A percentile compares a stretch with the other conserved stretches of the same genome.
Evolutionary conservation across 306 rosid species (phyloP).

Genomic region (Lathyrus sativus): DNA sequence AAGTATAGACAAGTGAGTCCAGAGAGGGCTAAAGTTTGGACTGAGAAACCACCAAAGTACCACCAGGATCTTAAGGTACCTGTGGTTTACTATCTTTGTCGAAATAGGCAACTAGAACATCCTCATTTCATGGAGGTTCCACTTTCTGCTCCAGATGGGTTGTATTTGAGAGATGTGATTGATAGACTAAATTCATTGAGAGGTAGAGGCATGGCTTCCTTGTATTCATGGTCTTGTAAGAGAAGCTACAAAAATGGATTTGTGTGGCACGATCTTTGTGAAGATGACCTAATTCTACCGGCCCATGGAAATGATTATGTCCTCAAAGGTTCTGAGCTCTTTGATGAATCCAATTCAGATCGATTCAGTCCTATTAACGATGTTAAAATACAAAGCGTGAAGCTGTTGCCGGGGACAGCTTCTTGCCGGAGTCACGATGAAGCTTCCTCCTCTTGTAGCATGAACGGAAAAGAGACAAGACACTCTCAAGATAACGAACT

Average conservation of each 20-base stretch:
- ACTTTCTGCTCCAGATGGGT: no score
- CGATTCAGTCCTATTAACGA: constrained; percentile 65
- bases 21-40: no score
- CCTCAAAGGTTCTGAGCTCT: constrained; percentile 98
- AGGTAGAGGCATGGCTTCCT: constrained; percentile 94
- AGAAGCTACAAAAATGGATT: constrained; percentile 94
- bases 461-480: constrained; percentile 82
- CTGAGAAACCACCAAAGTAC: no score
- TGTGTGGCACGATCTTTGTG: constrained; percentile 96
- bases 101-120: no score
- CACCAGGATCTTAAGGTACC: no score
- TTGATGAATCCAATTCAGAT: constrained; percentile 84
- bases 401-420: constrained; percentile 74
- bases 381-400: no score
- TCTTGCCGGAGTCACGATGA: constrained; percentile 77
- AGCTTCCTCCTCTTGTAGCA: constrained; percentile 82
- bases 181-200: constrained; percentile 74
- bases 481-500: constrained; percentile 76
- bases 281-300: constrained; percentile 81
- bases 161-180: no score
- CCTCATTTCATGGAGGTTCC: no score
- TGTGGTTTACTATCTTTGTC: no score
- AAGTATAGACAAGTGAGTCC: no score
- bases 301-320: constrained; percentile 96
- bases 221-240: constrained; percentile 97